Evolutionary conservation across 1,284 basidiomycete species (phyloP).

Genomic region (Clitocybe nebularis): DNA sequence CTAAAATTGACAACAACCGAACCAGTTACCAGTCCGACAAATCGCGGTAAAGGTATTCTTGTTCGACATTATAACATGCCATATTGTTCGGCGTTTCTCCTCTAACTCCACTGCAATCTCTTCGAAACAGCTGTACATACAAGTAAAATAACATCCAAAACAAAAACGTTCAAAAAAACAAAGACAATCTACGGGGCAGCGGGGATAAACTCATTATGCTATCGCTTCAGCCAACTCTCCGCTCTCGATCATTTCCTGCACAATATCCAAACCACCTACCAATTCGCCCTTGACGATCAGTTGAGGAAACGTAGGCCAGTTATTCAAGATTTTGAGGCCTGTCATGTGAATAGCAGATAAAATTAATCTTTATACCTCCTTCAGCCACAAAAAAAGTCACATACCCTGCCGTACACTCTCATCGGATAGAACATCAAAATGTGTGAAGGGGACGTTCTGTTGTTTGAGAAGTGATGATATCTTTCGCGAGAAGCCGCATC

Average conservation of each 20-base stretch:
- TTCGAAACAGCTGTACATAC: too few species aligned
- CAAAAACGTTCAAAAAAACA: background rate
- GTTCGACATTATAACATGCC: too few species aligned
- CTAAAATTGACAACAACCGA: too few species aligned
- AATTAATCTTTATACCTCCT: too few species aligned
- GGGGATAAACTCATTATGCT: slow-evolving; percentile 16
- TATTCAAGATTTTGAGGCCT: slow-evolving; percentile 63
- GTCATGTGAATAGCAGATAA: slow-evolving; percentile 62
- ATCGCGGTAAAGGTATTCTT: too few species aligned
- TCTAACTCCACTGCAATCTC: too few species aligned
- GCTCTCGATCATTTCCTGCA: slow-evolving; percentile 54
- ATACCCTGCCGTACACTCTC: slow-evolving; percentile 49
- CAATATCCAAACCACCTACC: slow-evolving; percentile 93
- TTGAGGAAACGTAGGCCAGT: slow-evolving; percentile 98
- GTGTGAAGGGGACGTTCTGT: slow-evolving; percentile 23
- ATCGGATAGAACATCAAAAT: background rate
- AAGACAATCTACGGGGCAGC: slow-evolving; percentile 2
- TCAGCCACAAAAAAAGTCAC: slow-evolving; percentile 13
- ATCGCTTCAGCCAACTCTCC: slow-evolving; percentile 44
- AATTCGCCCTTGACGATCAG: slow-evolving; percentile 93
- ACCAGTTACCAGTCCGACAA: too few species aligned
- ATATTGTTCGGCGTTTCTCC: too few species aligned
- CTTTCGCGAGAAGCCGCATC: slow-evolving; percentile 92
- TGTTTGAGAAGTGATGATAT: slow-evolving; percentile 85
- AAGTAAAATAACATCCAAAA: too few species aligned